A percentile compares a stretch with the other conserved stretches of the same genome.
Evolutionary conservation across 495 filamentous ascomycete genomes (phyloP).

Genomic region (Podospora appendiculata): DNA sequence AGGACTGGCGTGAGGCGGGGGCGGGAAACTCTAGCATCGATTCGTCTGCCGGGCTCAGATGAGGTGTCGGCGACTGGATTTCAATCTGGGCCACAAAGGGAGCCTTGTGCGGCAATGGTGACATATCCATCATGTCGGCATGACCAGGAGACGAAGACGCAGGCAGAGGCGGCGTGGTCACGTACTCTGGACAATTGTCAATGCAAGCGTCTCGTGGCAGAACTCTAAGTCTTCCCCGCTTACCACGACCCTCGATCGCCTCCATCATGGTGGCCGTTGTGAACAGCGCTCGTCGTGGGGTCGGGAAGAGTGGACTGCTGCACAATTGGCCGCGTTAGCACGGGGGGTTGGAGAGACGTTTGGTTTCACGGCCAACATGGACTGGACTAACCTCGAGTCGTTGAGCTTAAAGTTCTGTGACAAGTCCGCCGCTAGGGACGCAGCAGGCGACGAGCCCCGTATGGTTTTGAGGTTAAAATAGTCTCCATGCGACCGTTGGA

Average conservation of each 20-base stretch:
- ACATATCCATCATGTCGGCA: constrained; percentile 87
- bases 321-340: constrained; percentile 18
- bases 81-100: constrained; percentile 57
- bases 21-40: constrained; percentile 42
- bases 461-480: constrained; percentile 72
- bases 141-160: constrained; percentile 69
- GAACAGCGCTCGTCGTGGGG: constrained; percentile 89
- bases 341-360: background rate
- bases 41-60: constrained; percentile 34
- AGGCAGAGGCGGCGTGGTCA: constrained; percentile 77
- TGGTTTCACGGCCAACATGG: background rate
- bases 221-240: constrained; percentile 42
- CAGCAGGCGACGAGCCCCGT: constrained; percentile 80
- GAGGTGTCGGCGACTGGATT: constrained; percentile 59
- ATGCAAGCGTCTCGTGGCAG: constrained; percentile 3
- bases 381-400: constrained; percentile 66
- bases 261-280: constrained; percentile 63
- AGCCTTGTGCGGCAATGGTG: constrained; percentile 84
- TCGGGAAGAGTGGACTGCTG: constrained; percentile 78
- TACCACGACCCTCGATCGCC: constrained; percentile 63
- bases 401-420: constrained; percentile 92
- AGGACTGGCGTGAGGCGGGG: constrained; percentile 27
- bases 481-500: constrained; percentile 42
- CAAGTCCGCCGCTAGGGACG: constrained; percentile 83
- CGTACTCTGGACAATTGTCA: constrained; percentile 46